Percentiles rank a stretch among this genome's conserved stretches.
These are phyloP conservation scores for Globisporangium ultimum DNA, from an alignment of 352 stramenopile genomes.

Conservation along the genomic window DNA sequence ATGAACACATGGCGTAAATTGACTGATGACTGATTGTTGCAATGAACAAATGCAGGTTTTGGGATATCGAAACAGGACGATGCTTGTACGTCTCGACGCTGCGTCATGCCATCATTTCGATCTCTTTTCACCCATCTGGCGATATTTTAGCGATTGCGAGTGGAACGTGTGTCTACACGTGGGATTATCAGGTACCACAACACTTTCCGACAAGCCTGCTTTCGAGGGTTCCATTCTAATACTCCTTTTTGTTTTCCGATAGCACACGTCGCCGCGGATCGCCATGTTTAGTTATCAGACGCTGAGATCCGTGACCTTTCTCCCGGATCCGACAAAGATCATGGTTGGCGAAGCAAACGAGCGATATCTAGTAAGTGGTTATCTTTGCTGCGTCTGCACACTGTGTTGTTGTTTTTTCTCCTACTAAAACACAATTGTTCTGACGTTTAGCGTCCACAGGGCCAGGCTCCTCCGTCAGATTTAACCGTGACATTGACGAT, in stretches of 20 bases:
- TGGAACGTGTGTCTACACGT: constrained; percentile 94
- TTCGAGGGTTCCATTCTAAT: not conserved
- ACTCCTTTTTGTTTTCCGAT: not conserved
- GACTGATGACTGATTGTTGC: not conserved
- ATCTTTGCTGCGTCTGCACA: not conserved
- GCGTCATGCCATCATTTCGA: constrained; percentile 94
- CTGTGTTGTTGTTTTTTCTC: constrained; percentile 3
- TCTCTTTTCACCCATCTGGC: constrained; percentile 95
- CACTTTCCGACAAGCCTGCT: constrained; percentile 22
- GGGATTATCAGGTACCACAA: constrained; percentile 89
- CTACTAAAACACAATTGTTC: not conserved
- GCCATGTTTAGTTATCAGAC: constrained; percentile 89
- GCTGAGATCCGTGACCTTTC: constrained; percentile 93
- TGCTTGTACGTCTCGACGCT: constrained; percentile 95
- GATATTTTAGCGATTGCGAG: constrained; percentile 94
- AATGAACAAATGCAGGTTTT: constrained; percentile 46
- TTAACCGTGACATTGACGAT: constrained; percentile 93
- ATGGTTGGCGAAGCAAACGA: constrained; percentile 95
- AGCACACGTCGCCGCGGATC: constrained; percentile 82
- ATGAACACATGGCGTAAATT: no score
- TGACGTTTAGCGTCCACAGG: constrained; percentile 54
- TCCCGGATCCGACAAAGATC: constrained; percentile 87
- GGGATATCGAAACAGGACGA: constrained; percentile 84
- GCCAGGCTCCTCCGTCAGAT: constrained; percentile 72
- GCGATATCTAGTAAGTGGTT: constrained; percentile 64